Evolutionary conservation across 2,329 filamentous ascomycete genomes (phyloP).

Genomic region (Venturia effusa): DNA sequence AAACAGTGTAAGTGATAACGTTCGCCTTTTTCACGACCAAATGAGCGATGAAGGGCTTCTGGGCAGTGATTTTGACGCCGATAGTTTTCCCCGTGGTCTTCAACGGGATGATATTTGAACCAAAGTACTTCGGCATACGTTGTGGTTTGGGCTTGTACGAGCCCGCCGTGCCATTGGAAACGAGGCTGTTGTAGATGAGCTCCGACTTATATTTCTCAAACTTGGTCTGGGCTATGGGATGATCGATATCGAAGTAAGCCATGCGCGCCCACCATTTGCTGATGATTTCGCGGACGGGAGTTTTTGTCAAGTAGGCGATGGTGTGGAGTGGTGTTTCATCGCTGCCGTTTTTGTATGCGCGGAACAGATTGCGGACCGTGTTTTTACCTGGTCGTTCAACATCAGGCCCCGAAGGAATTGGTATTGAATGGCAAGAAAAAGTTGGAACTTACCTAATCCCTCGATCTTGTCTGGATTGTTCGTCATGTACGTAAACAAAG

Average conservation of each 20-base stretch:
- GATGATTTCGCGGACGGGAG: constrained; percentile 30
- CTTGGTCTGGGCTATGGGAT: constrained; percentile 28
- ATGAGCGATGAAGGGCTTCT: constrained; percentile 29
- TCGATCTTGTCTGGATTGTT: constrained; percentile 36
- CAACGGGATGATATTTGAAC: constrained; percentile 39
- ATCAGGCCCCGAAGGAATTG: not conserved
- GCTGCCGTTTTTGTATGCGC: constrained; percentile 33
- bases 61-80: constrained; percentile 24
- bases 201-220: constrained; percentile 26
- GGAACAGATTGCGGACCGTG: constrained; percentile 21
- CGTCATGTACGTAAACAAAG: constrained; percentile 38
- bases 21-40: constrained; percentile 28
- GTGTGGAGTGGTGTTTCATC: constrained; percentile 41
- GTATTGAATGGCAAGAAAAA: not conserved
- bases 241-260: constrained; percentile 42
- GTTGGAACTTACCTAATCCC: constrained; percentile 14
- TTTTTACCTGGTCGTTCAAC: not conserved
- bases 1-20: constrained; percentile 24
- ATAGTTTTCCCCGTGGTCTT: constrained; percentile 22
- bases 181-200: constrained; percentile 21
- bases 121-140: constrained; percentile 38
- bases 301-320: constrained; percentile 29
- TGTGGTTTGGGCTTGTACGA: constrained; percentile 33
- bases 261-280: constrained; percentile 43
- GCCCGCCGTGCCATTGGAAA: constrained; percentile 23